Conservation (phyloP, 495 filamentous ascomycete species). For the Aspergillus saccharolyticus region DNA sequence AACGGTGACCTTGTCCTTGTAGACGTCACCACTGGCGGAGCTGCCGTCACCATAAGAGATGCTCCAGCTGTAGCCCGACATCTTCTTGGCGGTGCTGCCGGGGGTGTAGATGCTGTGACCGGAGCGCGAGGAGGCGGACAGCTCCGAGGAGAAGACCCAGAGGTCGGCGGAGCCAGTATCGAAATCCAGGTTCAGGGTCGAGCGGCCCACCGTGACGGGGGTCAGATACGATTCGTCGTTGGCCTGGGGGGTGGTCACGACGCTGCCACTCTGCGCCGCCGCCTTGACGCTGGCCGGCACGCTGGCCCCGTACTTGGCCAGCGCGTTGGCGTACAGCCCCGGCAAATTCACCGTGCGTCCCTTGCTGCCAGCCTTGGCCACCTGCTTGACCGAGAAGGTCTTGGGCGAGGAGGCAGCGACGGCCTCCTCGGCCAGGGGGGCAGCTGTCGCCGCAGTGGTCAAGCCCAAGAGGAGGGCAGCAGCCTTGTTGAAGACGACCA, state of each 20-base stretch:
- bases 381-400: conserved; percentile 41
- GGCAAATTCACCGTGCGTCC: conserved; percentile 34
- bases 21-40: conserved; percentile 60
- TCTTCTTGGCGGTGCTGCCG: conserved; percentile 41
- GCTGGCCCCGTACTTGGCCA: conserved; percentile 41
- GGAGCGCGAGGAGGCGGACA: conserved; percentile 38
- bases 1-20: conserved; percentile 62
- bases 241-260: conserved; percentile 47
- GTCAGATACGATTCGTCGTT: conserved; percentile 62
- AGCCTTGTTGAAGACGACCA: conserved; percentile 43
- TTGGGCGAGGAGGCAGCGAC: conserved; percentile 4
- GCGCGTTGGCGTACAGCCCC: conserved; percentile 33
- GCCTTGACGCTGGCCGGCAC: conserved; percentile 39
- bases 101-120: conserved; percentile 63
- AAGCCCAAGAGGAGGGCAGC: conserved; percentile 29
- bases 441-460: conserved; percentile 30
- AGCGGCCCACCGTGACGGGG: conserved; percentile 60
- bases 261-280: conserved; percentile 45
- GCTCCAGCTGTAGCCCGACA: conserved; percentile 55
- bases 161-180: conserved; percentile 77
- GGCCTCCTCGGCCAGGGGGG: conserved; percentile 23
- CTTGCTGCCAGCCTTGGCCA: conserved; percentile 20
- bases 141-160: conserved; percentile 51
- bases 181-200: conserved; percentile 61
- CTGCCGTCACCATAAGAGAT: conserved; percentile 72